These are phyloP conservation scores for Linum lewisii DNA, from an alignment of 345 rosid species.

Conservation along the genomic window DNA sequence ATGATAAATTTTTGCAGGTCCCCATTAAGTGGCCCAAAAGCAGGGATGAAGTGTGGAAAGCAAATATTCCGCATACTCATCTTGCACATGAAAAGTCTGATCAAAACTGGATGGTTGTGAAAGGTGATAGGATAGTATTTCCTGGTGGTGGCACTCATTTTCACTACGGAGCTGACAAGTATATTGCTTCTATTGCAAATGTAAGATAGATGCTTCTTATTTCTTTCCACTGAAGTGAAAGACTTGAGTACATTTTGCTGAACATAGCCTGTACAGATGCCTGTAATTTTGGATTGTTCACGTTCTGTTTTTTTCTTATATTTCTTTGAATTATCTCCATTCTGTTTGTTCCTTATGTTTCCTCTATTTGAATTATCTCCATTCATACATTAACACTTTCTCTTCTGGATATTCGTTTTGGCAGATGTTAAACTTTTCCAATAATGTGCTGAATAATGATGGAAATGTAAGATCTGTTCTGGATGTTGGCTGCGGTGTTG, in stretches of 20 bases:
- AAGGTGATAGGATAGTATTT: conserved; percentile 86
- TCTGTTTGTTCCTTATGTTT: conserved; percentile 6
- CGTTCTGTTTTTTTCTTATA: conserved; percentile 5
- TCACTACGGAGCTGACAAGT: conserved; percentile 97
- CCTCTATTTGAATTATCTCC: neutral
- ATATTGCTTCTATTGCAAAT: conserved; percentile 86
- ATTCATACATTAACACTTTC: neutral
- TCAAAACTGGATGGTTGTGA: conserved; percentile 99
- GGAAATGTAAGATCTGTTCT: conserved; percentile 83
- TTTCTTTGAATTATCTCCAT: neutral
- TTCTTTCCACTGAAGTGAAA: conserved; percentile 1
- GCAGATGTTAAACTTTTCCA: conserved; percentile 92
- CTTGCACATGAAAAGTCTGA: conserved; percentile 97
- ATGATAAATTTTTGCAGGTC: conserved; percentile 36
- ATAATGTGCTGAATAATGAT: conserved; percentile 53
- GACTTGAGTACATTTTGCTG: conserved; percentile 2
- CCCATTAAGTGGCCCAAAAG: conserved; percentile 99
- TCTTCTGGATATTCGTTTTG: conserved; percentile 13
- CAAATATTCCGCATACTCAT: conserved; percentile 96
- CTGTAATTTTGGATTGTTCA: neutral
- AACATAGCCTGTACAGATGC: neutral
- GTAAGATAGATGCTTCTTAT: conserved; percentile 34
- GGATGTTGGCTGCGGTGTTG: conserved; percentile 99
- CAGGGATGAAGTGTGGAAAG: conserved; percentile 99
- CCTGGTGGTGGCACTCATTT: conserved; percentile 99